These are phyloP conservation scores for Pharnaceum exiguum DNA, from an alignment of 148 eudicot genomes.

Conservation along the genomic window DNA sequence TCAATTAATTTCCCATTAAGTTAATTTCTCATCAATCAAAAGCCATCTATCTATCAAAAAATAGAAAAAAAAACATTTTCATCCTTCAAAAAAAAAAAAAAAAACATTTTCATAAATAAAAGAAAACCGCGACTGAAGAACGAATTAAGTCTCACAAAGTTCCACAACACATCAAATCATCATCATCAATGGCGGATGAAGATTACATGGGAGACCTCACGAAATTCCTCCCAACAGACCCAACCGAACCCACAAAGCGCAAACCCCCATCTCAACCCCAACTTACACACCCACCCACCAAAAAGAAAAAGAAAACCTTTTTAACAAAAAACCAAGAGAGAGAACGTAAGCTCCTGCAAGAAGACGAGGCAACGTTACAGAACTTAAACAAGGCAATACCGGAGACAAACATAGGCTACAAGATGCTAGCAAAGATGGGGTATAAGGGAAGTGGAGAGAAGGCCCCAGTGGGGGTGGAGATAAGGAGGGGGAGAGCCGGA, in stretches of 20 bases:
- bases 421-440: conserved; percentile 78
- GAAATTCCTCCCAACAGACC: conserved; percentile 54
- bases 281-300: conserved; percentile 31
- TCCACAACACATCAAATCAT: too few relatives aligned
- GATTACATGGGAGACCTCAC: conserved; percentile 94
- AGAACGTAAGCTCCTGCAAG: conserved; percentile 53
- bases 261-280: conserved; percentile 4
- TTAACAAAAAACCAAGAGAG: conserved; percentile 33
- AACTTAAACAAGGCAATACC: conserved; percentile 68
- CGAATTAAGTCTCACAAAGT: too few relatives aligned
- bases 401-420: conserved; percentile 76
- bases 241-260: conserved; percentile 31
- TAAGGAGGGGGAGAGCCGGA: conserved; percentile 71
- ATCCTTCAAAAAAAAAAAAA: too few relatives aligned
- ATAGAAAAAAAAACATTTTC: too few relatives aligned
- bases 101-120: too few relatives aligned
- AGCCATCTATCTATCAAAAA: too few relatives aligned
- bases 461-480: conserved; percentile 71
- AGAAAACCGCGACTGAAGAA: too few relatives aligned
- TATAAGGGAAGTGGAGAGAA: conserved; percentile 62
- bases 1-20: too few relatives aligned
- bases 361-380: conserved; percentile 62
- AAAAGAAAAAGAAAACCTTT: conserved; percentile 42
- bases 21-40: too few relatives aligned
- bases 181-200: conserved; percentile 51